Evolutionary conservation across 805 yeast genomes (phyloP).

Genomic region (Candida anglica): DNA sequence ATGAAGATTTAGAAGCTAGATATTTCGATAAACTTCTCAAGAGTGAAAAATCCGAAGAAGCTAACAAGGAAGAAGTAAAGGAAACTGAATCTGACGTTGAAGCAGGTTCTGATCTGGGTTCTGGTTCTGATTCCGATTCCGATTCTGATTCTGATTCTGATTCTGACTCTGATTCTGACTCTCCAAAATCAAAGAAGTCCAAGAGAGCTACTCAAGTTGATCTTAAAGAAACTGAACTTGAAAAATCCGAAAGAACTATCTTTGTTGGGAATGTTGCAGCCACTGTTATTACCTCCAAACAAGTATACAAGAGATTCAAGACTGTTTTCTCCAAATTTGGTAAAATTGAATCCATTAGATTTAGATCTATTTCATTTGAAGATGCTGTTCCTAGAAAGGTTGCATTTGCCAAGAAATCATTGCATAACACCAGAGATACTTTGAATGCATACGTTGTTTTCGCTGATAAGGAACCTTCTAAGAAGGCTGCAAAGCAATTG

Average conservation of each 20-base stretch:
- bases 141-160: slow-evolving; percentile 19
- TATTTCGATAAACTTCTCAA: slow-evolving; percentile 49
- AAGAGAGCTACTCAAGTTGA: slow-evolving; percentile 48
- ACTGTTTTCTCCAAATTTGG: slow-evolving; percentile 53
- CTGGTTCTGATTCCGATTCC: slow-evolving; percentile 6
- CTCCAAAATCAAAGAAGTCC: slow-evolving; percentile 9
- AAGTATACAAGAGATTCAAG: slow-evolving; percentile 60
- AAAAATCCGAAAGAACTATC: slow-evolving; percentile 77
- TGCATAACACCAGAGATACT: slow-evolving; percentile 74
- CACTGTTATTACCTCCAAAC: slow-evolving; percentile 60
- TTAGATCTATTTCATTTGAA: slow-evolving; percentile 86
- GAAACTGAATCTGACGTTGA: slow-evolving; percentile 6
- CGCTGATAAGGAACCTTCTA: slow-evolving; percentile 46
- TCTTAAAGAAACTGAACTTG: slow-evolving; percentile 66
- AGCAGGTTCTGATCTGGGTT: slow-evolving; percentile 7
- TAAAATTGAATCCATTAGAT: slow-evolving; percentile 70
- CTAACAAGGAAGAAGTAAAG: slow-evolving; percentile 12
- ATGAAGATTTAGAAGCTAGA: slow-evolving; percentile 51
- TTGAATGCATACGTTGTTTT: slow-evolving; percentile 88
- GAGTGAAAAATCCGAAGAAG: slow-evolving; percentile 22
- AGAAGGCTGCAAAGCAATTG: slow-evolving; percentile 42
- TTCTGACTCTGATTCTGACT: slow-evolving; percentile 7
- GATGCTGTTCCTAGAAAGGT: slow-evolving; percentile 89
- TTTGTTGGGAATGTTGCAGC: slow-evolving; percentile 84
- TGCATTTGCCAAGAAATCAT: slow-evolving; percentile 76